A percentile compares a stretch with the other conserved stretches of the same genome.
These are phyloP conservation scores for Priceomyces fermenticarens DNA, from an alignment of 805 yeast species.

Conservation along the genomic window DNA sequence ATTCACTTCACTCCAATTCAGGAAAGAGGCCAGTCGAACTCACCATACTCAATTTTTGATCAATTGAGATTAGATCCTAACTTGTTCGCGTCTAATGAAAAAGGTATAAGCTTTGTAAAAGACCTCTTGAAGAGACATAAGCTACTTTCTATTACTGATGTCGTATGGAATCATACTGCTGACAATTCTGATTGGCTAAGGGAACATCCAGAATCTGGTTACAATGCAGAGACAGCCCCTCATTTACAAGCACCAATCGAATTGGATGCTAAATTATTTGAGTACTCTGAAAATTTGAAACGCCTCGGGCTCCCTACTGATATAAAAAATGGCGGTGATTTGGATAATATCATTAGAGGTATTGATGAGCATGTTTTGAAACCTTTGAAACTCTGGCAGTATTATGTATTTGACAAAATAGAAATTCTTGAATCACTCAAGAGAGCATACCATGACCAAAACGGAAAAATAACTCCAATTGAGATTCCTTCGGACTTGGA, in stretches of 20 bases:
- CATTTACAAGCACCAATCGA: conserved; percentile 83
- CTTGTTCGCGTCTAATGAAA: conserved; percentile 52
- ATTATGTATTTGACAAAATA: conserved; percentile 65
- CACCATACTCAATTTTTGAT: conserved; percentile 90
- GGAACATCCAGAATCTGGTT: conserved; percentile 88
- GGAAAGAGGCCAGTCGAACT: conserved; percentile 81
- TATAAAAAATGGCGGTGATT: conserved; percentile 50
- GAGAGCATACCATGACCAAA: conserved; percentile 29
- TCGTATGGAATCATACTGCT: conserved; percentile 94
- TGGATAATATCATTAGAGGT: conserved; percentile 62
- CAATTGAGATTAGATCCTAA: conserved; percentile 74
- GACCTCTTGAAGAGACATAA: conserved; percentile 52
- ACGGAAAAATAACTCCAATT: conserved; percentile 22
- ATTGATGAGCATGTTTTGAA: conserved; percentile 66
- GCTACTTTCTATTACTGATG: conserved; percentile 80
- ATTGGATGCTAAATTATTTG: conserved; percentile 65
- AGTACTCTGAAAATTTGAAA: conserved; percentile 59
- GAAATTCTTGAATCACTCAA: conserved; percentile 38
- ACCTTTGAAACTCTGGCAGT: conserved; percentile 79
- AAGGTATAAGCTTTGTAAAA: conserved; percentile 51
- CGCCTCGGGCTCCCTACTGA: conserved; percentile 60
- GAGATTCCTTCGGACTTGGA: conserved; percentile 44
- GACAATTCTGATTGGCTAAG: conserved; percentile 82
- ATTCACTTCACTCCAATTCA: conserved; percentile 94
- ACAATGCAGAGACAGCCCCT: conserved; percentile 83